Evolutionary conservation across 2,329 filamentous ascomycete genomes (phyloP), one percentile per base, ranked within the genome.

Genomic region (Didymella lethalis): DNA sequence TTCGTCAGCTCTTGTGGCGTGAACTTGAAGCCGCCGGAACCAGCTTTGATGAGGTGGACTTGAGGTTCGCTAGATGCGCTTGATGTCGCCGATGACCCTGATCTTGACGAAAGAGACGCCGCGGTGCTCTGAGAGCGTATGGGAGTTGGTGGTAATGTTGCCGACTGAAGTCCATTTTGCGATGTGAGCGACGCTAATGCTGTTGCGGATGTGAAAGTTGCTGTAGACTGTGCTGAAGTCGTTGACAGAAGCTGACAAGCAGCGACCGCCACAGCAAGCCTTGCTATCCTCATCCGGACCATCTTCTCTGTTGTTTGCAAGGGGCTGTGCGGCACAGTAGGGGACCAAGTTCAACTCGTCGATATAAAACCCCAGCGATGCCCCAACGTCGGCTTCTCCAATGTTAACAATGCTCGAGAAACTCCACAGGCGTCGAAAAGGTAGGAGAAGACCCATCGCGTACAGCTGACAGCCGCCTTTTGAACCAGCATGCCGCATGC

Each of bases 31-130:
- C 68, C 68, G 6, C 68, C 68, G 14, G 73, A 66, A 23, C 77
- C 79, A 29, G 76, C 79, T 14, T 72, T 68, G 43, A 81, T 70
- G 0, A 66, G 71, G 48, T 80, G 73, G 2, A 70, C 64, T 40
- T 65, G 54, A 5, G 67, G 64, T n/a, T 55, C 61, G 34, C 54
- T 48, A n/a, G 68, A 65, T 11, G 65, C 54, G 7, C 64, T 72
- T 52, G 64, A 20, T 48, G 61, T 55, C 10, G 54, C 20, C 14
- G 64, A 46, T 26, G 50, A 14, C 28, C 41, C 11, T 31, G 48
- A 41, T 47, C 32, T 26, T 16, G 54, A 31, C 14, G 32, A 16
- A n/a, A n/a, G 5, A 14, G 2, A 1, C 16, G n/a, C 32, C 18
- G 31, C n/a, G 16, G 23, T 31, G 16, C 49, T 52, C 3, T 12